Conservation (phyloP, 1,284 basidiomycete species). For the Melanopsichium pennsylvanicum region DNA sequence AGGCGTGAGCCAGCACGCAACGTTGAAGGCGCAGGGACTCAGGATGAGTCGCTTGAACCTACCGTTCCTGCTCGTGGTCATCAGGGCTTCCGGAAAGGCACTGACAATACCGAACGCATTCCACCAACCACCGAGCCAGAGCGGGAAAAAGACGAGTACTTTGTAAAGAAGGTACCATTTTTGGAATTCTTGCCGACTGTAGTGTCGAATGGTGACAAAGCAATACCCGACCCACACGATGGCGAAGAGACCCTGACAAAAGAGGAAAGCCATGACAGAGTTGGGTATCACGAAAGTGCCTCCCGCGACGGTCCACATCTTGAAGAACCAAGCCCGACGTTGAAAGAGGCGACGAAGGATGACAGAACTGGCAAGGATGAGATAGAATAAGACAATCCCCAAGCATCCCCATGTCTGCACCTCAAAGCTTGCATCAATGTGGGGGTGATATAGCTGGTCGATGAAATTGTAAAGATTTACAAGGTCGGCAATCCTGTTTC, state of each 20-base stretch:
- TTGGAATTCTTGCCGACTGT: conserved; percentile 1
- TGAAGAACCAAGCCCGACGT: conserved; percentile 30
- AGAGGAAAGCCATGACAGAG: conserved; percentile 19
- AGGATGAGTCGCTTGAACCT: conserved; percentile 20
- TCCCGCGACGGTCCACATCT: conserved; percentile 20
- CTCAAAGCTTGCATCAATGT: neutral
- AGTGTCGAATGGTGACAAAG: conserved; percentile 11
- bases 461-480: conserved; percentile 7
- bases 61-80: conserved; percentile 6
- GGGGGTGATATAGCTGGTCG: conserved; percentile 13
- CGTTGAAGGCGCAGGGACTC: conserved; percentile 21
- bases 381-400: neutral
- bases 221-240: conserved; percentile 12
- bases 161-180: conserved; percentile 10
- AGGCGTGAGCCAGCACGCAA: conserved; percentile 16
- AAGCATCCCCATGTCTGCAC: conserved; percentile 11
- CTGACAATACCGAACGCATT: conserved; percentile 20
- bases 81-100: conserved; percentile 36
- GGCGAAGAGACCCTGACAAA: conserved; percentile 8
- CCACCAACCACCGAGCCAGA: conserved; percentile 30
- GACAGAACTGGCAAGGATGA: neutral
- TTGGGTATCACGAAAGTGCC: conserved; percentile 37
- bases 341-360: conserved; percentile 13
- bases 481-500: conserved; percentile 11
- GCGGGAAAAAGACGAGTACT: conserved; percentile 11